These are phyloP conservation scores for Exophiala sp. DNA, from an alignment of 2,329 filamentous ascomycete genomes.

Conservation along the genomic window DNA sequence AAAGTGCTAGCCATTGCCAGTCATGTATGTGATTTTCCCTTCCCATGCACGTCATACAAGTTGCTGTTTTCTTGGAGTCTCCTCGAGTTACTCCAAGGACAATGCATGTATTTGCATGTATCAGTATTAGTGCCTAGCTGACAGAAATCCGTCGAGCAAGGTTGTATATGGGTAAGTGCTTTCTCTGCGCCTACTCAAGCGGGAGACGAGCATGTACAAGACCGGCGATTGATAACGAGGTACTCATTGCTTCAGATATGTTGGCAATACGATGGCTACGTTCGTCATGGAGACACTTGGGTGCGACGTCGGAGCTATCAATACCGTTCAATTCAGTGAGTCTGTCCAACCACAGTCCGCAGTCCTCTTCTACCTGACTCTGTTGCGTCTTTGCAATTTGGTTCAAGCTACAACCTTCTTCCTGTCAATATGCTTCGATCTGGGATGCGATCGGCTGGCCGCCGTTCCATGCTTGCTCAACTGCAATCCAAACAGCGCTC, in stretches of 20 bases:
- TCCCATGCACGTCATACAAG: no score
- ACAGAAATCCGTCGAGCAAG: constrained; percentile 40
- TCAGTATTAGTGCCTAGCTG: no score
- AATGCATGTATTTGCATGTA: no score
- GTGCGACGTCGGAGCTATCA: constrained; percentile 87
- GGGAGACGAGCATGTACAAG: not conserved
- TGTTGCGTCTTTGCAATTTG: no score
- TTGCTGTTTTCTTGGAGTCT: no score
- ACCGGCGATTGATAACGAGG: not conserved
- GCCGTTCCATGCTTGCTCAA: not conserved
- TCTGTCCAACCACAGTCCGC: no score
- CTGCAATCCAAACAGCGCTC: no score
- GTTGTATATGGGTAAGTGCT: constrained; percentile 65
- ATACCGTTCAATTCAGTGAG: constrained; percentile 96
- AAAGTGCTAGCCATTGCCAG: constrained; percentile 82
- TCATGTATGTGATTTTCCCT: constrained; percentile 67
- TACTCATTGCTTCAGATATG: constrained; percentile 63
- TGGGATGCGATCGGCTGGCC: no score
- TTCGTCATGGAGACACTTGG: constrained; percentile 91
- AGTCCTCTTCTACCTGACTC: no score
- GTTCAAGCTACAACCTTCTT: no score
- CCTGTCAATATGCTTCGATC: no score
- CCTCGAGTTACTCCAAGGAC: no score
- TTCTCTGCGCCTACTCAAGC: not conserved
- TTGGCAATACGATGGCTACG: constrained; percentile 94